Base-by-base conservation (phyloP, 78 protist genomes). In the Dictyostelium intermedium region DNA sequence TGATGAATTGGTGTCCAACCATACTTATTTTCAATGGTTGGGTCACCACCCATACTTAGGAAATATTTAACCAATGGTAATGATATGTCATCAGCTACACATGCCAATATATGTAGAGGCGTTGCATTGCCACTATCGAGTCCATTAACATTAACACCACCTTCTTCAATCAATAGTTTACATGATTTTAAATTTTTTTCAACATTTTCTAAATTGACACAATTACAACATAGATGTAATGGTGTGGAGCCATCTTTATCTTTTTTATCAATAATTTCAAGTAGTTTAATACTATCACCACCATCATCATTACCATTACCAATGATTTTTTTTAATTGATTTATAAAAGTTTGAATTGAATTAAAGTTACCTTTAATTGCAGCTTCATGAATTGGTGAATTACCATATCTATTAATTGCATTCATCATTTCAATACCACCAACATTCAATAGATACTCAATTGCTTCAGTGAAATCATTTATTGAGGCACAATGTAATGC, bases 1-100 rank as follows among this genome's bases (percentile, higher is more conserved):
- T 86, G 84, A 25, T 95, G 97, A 3, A 87, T 70, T 32, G 91
- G 80, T 35, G 84, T 86, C 97, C 97, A 95, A 23, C 97, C 97
- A 20, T 25, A 3, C 14, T 3, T 23, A 41, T 76, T 82, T 11
- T 95, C 97, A 13, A 82, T 32, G 5, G 95, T 91, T 35, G 97
- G 95, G 25, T 95, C 43, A 5, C 86, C 84, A 23, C 97, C 97
- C 14, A 60, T 60, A 2, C 30, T 47, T 8, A 87, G 66, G 18
- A 94, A 78, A 53, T n/a, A 50, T 30, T 56, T 16, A 11, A 73
- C 56, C 27, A 94, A 14, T 39, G 18, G 37, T 11, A 35, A 45
- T 23, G 56, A 84, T 27, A 74, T 72, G 4, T 84, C 84, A 6
- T 25, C 73, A 11, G 70, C 80, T 3, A 39, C 61, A 43, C 93